Conservation (phyloP, 2,329 filamentous ascomycete genomes). For the Fusarium napiforme region DNA sequence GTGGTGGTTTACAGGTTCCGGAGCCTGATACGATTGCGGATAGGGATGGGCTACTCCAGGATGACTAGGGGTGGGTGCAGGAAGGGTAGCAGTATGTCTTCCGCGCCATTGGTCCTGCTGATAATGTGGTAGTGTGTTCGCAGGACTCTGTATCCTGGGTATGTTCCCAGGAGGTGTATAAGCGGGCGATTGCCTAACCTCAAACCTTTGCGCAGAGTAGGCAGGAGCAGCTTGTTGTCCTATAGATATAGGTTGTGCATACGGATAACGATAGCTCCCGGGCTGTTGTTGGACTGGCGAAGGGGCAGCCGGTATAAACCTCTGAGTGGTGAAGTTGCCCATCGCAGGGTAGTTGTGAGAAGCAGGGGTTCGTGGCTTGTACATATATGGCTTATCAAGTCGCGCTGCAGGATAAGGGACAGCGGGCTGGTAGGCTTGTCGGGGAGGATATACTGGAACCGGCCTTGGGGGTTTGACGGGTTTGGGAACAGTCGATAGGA, state of each 20-base stretch:
- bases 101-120: slow-evolving; percentile 27
- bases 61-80: not conserved
- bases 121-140: not conserved
- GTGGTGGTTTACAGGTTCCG: slow-evolving; percentile 9
- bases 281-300: slow-evolving; percentile 20
- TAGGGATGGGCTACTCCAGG: not conserved
- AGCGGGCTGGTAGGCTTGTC: slow-evolving; percentile 44
- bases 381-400: slow-evolving; percentile 62
- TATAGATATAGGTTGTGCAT: slow-evolving; percentile 5
- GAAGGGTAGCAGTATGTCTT: not conserved
- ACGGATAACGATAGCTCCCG: slow-evolving; percentile 26
- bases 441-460: slow-evolving; percentile 41
- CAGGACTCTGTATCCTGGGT: not conserved
- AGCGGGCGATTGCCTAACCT: slow-evolving; percentile 29
- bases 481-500: slow-evolving; percentile 75
- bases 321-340: slow-evolving; percentile 42
- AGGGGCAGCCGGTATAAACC: slow-evolving; percentile 33
- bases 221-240: slow-evolving; percentile 18
- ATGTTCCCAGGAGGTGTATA: slow-evolving; percentile 17
- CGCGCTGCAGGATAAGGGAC: slow-evolving; percentile 24
- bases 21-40: slow-evolving; percentile 1
- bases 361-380: slow-evolving; percentile 60
- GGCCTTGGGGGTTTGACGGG: slow-evolving; percentile 60
- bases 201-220: slow-evolving; percentile 42
- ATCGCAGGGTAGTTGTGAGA: slow-evolving; percentile 39